Conservation (phyloP, 108 stramenopile genomes). For the Cyclotella atomus region DNA sequence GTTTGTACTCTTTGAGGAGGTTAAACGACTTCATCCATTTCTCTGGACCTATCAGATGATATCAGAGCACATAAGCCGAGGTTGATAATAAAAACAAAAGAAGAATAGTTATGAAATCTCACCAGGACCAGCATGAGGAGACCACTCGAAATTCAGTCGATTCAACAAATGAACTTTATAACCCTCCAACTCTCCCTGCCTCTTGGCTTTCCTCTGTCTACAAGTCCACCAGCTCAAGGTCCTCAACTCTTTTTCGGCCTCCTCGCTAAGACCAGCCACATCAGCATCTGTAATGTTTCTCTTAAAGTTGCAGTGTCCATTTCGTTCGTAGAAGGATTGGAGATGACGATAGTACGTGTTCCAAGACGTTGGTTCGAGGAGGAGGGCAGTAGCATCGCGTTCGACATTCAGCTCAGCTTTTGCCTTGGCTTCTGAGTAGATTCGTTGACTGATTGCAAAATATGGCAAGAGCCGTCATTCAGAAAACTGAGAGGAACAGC, state of each 20-base stretch:
- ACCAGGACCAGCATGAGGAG: constrained; percentile 46
- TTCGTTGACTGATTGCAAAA: constrained; percentile 7
- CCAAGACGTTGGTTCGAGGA: constrained; percentile 41
- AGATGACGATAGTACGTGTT: constrained; percentile 39
- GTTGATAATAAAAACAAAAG: too few species aligned
- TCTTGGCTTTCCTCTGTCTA: constrained; percentile 40
- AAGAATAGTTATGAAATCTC: too few species aligned
- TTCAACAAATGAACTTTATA: constrained; percentile 34
- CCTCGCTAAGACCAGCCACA: constrained; percentile 20
- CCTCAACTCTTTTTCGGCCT: constrained; percentile 28
- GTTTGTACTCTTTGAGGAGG: constrained; percentile 36
- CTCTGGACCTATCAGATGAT: constrained; percentile 7
- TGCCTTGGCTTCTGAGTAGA: constrained; percentile 6
- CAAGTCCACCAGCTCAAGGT: constrained; percentile 47
- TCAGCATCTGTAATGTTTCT: constrained; percentile 34
- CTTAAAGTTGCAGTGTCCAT: constrained; percentile 49
- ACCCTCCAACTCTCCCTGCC: constrained; percentile 38
- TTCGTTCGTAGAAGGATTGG: constrained; percentile 24
- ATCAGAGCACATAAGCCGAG: too few species aligned
- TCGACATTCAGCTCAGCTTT: constrained; percentile 16
- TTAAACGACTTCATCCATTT: constrained; percentile 39
- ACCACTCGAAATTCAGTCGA: constrained; percentile 33
- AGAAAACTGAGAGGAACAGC: too few species aligned
- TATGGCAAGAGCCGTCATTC: too few species aligned
- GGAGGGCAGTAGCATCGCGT: constrained; percentile 28